Evolutionary conservation across 208 protist genomes (phyloP).

Genomic region (Leishmania amazonensis): DNA sequence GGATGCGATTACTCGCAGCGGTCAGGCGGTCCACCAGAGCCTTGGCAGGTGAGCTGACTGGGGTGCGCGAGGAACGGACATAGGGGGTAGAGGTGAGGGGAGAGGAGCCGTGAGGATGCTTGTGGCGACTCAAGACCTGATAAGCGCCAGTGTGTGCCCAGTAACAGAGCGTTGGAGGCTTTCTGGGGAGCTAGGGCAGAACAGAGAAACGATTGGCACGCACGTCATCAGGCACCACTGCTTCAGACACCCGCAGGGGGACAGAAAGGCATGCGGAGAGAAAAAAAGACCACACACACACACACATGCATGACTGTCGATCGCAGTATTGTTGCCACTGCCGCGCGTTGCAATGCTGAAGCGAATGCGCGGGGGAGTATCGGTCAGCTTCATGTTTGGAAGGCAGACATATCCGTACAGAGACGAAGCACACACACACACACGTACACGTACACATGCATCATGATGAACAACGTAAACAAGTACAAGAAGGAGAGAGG

Average conservation of each 20-base stretch:
- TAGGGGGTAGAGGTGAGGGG: background rate
- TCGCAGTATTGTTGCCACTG: background rate
- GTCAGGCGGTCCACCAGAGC: background rate
- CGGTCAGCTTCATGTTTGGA: background rate
- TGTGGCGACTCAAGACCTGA: background rate
- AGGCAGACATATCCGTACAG: background rate
- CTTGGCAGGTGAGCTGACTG: background rate
- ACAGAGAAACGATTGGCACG: background rate
- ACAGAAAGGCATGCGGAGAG: background rate
- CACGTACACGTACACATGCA: background rate
- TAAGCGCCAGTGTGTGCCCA: background rate
- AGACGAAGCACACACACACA: background rate
- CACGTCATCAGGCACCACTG: background rate
- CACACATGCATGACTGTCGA: background rate
- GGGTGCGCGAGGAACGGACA: background rate
- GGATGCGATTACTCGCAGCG: background rate
- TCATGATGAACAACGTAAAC: background rate
- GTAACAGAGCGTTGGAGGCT: background rate
- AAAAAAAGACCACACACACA: background rate
- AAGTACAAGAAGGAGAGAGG: slow-evolving; percentile 2
- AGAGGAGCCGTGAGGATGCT: background rate
- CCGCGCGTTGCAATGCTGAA: background rate
- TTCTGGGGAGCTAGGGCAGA: background rate
- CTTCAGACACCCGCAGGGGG: background rate
- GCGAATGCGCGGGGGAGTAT: background rate